Evolutionary conservation across 2,329 filamentous ascomycete species (phyloP).

Genomic region (Paracamarosporium sp.): DNA sequence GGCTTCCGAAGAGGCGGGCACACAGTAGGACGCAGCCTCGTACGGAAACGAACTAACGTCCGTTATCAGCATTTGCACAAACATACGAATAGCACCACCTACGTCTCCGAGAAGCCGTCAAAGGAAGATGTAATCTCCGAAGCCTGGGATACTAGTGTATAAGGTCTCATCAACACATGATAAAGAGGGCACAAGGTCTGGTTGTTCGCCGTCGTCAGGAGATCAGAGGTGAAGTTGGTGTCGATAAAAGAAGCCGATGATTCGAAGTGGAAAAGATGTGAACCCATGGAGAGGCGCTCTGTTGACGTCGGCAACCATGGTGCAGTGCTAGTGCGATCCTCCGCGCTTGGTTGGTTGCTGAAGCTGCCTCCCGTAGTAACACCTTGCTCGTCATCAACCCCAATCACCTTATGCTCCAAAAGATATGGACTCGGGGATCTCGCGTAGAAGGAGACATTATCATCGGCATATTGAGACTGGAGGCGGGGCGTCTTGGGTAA

Average conservation of each 20-base stretch:
- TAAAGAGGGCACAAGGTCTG: not conserved
- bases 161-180: not conserved
- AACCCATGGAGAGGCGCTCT: not conserved
- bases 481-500: not conserved
- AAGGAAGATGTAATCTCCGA: slow-evolving; percentile 3
- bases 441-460: not conserved
- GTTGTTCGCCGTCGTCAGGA: not conserved
- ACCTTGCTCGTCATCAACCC: not conserved
- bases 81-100: not conserved
- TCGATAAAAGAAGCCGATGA: not conserved
- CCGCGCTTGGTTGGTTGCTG: not conserved
- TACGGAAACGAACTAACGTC: not conserved
- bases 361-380: not conserved
- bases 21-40: not conserved
- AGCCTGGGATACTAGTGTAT: slow-evolving; percentile 2
- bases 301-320: not conserved
- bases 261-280: slow-evolving; percentile 1
- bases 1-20: not conserved
- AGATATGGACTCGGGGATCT: slow-evolving; percentile 4
- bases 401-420: not conserved
- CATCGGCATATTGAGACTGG: not conserved
- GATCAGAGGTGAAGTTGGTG: slow-evolving; percentile 3
- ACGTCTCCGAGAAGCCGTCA: not conserved
- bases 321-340: not conserved
- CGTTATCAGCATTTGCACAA: not conserved